Evolutionary conservation across 352 stramenopile genomes (phyloP), one percentile per base, ranked within the genome.

Genomic region (Globisporangium yorkense): DNA sequence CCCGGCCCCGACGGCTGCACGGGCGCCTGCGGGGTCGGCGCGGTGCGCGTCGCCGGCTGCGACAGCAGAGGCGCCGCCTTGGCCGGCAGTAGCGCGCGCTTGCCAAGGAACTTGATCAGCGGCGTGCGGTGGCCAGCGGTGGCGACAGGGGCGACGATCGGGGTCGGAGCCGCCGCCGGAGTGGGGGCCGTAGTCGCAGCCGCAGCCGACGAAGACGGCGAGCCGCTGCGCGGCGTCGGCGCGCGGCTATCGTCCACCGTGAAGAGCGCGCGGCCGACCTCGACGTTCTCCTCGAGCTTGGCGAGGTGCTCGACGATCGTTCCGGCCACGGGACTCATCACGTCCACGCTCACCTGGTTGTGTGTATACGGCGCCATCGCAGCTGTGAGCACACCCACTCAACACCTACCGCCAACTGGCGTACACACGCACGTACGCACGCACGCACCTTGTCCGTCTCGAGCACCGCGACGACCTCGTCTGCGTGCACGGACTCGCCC

Each of bases 371-470:
- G 21, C 40, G n/a, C 12, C n/a, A 18, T 33, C 5, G 4, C 24
- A 9, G 3, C n/a, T 18, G 24, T n/a, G 46, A 51, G 29, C n/a
- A 10, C 21, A 24, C 21, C 21, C 21, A 24, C 21, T 24, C 21
- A 24, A 24, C 21, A 24, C 21, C 21, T 24, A 24, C 21, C 21
- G 21, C 21, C 21, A 24, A 24, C 21, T 24, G 21, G 31, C 31
- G 31, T 9, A 8, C 31, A 35, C 5, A 35, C 8, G 4, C 31
- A 35, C 31, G 31, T 2, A 8, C 31, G 4, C 31, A 9, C 33
- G 7, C 1, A 39, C 74, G 67, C 16, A 99, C 97, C 82, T 99
- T 99, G 71, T 99, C 97, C 1, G 97, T 99, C 82, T 99, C 97
- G 29, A 99, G 80, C 50, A 99, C 87, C n/a, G 97, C 83, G 13